Conservation (phyloP, 148 eudicot genomes). For the Rheum nobile region DNA sequence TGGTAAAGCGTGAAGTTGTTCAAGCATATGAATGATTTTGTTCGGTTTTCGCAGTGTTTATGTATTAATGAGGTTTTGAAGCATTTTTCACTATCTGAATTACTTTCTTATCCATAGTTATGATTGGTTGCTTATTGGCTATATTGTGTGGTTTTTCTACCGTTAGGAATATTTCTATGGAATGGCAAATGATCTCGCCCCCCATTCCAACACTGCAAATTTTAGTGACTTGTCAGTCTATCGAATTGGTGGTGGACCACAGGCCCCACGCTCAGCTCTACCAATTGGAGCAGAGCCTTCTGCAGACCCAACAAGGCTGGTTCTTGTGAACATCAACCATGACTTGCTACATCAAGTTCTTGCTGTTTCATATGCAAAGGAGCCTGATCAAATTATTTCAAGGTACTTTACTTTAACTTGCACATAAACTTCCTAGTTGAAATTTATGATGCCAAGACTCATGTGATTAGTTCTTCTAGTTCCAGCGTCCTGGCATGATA, state of each 20-base stretch:
- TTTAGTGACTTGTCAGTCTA: slow-evolving; percentile 65
- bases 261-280: slow-evolving; percentile 94
- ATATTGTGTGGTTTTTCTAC: not conserved
- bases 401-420: slow-evolving; percentile 31
- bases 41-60: not conserved
- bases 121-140: not conserved
- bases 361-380: slow-evolving; percentile 90
- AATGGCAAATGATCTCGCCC: slow-evolving; percentile 73
- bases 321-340: slow-evolving; percentile 52
- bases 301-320: slow-evolving; percentile 78
- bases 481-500: not conserved
- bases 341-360: slow-evolving; percentile 77
- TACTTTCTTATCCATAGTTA: not conserved
- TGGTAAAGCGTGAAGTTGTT: not conserved
- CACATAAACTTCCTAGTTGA: too few relatives aligned
- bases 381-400: slow-evolving; percentile 68
- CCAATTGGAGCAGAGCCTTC: slow-evolving; percentile 96
- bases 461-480: too few relatives aligned
- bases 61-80: not conserved
- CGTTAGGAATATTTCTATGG: slow-evolving; percentile 93
- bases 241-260: slow-evolving; percentile 90
- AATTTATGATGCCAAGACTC: too few relatives aligned
- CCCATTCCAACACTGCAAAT: slow-evolving; percentile 69
- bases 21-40: not conserved
- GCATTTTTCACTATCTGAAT: not conserved